Evolutionary conservation across 345 rosid species (phyloP).

Genomic region (Camelina sativa): DNA sequence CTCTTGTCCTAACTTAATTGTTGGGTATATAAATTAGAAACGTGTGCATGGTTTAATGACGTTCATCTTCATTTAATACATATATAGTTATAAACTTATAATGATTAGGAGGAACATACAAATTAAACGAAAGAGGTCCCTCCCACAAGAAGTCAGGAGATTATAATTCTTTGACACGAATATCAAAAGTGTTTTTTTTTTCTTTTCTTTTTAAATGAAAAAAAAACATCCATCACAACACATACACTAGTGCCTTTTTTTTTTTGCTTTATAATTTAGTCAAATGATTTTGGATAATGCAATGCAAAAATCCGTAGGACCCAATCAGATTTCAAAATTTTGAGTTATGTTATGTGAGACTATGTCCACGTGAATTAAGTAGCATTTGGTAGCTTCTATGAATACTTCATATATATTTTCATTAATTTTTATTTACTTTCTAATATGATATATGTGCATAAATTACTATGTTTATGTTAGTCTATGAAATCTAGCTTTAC

Average conservation of each 20-base stretch:
- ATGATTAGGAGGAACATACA: constrained; percentile 17
- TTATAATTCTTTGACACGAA: constrained; percentile 32
- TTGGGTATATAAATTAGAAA: constrained; percentile 32
- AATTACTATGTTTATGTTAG: background rate
- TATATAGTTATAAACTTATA: background rate
- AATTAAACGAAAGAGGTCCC: constrained; percentile 17
- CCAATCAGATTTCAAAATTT: constrained; percentile 43
- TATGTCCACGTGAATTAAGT: constrained; percentile 39
- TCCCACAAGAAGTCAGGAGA: constrained; percentile 40
- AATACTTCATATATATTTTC: background rate
- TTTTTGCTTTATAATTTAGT: background rate
- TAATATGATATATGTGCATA: background rate
- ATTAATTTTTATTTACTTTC: background rate
- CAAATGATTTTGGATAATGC: constrained; percentile 38
- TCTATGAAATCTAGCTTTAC: background rate
- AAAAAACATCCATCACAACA: constrained; percentile 38
- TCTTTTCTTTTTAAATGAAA: background rate
- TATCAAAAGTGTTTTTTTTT: constrained; percentile 26
- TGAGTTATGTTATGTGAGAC: constrained; percentile 22
- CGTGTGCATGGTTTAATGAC: constrained; percentile 39
- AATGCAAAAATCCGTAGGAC: constrained; percentile 46
- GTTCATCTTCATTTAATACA: constrained; percentile 26
- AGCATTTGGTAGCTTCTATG: constrained; percentile 8
- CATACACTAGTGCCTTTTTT: constrained; percentile 24
- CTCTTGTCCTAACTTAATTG: constrained; percentile 40